A percentile compares a stretch with the other conserved stretches of the same genome.
Conservation (phyloP, 441 rosid species). For the Viola pubescens region DNA sequence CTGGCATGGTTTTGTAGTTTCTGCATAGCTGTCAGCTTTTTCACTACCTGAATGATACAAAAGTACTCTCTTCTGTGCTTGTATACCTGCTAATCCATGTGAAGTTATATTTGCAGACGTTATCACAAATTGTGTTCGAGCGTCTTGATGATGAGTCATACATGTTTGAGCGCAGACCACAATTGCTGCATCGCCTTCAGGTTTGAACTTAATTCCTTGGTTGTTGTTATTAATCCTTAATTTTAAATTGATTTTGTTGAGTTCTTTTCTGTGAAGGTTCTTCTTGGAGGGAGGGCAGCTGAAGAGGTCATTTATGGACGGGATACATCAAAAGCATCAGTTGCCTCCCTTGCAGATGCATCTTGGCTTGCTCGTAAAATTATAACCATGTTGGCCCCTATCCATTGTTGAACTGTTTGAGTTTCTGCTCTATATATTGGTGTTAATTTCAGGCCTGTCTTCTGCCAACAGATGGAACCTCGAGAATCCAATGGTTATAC, state of each 20-base stretch:
- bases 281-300: conserved; percentile 96
- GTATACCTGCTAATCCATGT: conserved; percentile 2
- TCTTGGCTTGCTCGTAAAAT: conserved; percentile 98
- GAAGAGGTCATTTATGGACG: conserved; percentile 85
- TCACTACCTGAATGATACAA: not conserved
- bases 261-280: conserved; percentile 35
- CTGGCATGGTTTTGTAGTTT: not conserved
- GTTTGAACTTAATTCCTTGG: conserved; percentile 28
- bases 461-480: conserved; percentile 74
- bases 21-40: not conserved
- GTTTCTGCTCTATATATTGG: conserved; percentile 9
- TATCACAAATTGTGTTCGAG: conserved; percentile 76
- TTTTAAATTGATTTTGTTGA: not conserved
- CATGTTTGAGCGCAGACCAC: conserved; percentile 86
- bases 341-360: conserved; percentile 78
- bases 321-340: conserved; percentile 81
- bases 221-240: conserved; percentile 6
- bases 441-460: conserved; percentile 11
- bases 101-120: conserved; percentile 38
- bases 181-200: conserved; percentile 89
- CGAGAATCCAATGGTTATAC: conserved; percentile 89
- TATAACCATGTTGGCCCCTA: conserved; percentile 52
- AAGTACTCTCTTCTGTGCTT: not conserved
- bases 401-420: conserved; percentile 9
- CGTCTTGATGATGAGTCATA: conserved; percentile 85